Percentiles rank a stretch among this genome's conserved stretches.
Conservation (phyloP, 2,329 filamentous ascomycete genomes). For the Drechslerella coelobrocha region DNA sequence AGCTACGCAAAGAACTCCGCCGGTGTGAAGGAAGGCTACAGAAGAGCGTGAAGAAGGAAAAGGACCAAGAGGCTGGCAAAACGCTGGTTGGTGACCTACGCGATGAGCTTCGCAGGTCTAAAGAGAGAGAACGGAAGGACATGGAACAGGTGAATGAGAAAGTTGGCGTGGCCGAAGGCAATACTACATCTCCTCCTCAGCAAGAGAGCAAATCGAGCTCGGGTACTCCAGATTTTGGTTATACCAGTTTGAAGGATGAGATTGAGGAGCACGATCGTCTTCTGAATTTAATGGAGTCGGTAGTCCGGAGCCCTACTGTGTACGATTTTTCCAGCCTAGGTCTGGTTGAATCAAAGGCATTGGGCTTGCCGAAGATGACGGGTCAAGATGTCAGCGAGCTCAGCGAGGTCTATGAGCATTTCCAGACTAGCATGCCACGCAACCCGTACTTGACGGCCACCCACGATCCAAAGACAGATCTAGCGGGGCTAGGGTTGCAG, state of each 20-base stretch:
- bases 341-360: constrained; percentile 8
- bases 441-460: constrained; percentile 37
- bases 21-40: constrained; percentile 24
- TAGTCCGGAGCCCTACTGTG: constrained; percentile 18
- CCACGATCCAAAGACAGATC: constrained; percentile 40
- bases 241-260: constrained; percentile 8
- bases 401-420: constrained; percentile 31
- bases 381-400: constrained; percentile 27
- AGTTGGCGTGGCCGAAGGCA: neutral
- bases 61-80: neutral
- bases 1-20: constrained; percentile 14
- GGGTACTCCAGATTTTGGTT: neutral
- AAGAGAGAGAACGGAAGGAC: too few species aligned
- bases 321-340: constrained; percentile 27
- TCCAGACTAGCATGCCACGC: constrained; percentile 32
- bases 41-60: constrained; percentile 13
- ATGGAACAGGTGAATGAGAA: too few species aligned
- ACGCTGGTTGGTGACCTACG: neutral
- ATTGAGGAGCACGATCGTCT: constrained; percentile 17
- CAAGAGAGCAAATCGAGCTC: neutral
- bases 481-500: constrained; percentile 13
- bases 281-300: constrained; percentile 20
- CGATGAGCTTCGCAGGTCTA: too few species aligned
- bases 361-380: constrained; percentile 27
- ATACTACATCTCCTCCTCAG: neutral